Evolutionary conservation across 495 filamentous ascomycete genomes (phyloP).

Genomic region (Pyrenopolyporus hunteri): DNA sequence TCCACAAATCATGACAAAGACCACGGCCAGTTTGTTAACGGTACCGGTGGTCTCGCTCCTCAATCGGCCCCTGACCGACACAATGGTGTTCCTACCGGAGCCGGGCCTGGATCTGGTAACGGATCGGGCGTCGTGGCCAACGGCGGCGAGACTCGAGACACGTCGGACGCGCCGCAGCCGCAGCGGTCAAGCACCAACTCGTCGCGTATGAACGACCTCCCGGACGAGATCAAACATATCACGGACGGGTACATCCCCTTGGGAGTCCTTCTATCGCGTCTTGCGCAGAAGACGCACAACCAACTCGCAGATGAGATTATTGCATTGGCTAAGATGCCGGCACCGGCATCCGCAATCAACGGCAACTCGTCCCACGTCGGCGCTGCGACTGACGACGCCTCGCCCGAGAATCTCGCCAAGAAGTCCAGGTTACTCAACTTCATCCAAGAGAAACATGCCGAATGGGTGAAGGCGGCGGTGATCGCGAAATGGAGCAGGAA

Average conservation of each 20-base stretch:
- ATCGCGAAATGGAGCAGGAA: slow-evolving; percentile 87
- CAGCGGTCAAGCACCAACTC: slow-evolving; percentile 13
- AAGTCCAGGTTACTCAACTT: slow-evolving; percentile 79
- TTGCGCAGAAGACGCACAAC: slow-evolving; percentile 82
- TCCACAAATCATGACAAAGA: slow-evolving; percentile 59
- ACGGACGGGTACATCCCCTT: slow-evolving; percentile 76
- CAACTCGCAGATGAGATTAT: slow-evolving; percentile 73
- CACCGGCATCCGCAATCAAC: slow-evolving; percentile 53
- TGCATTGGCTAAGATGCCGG: slow-evolving; percentile 68
- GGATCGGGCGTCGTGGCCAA: slow-evolving; percentile 35
- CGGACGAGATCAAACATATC: slow-evolving; percentile 81
- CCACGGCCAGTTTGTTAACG: slow-evolving; percentile 50
- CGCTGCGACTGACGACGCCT: slow-evolving; percentile 58
- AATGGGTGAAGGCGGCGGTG: slow-evolving; percentile 89
- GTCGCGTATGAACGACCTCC: slow-evolving; percentile 57
- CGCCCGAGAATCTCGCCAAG: slow-evolving; percentile 73
- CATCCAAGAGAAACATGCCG: slow-evolving; percentile 59
- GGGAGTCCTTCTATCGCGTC: slow-evolving; percentile 69
- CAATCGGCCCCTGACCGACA: slow-evolving; percentile 19
- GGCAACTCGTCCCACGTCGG: slow-evolving; percentile 53
- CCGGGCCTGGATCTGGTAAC: slow-evolving; percentile 11
- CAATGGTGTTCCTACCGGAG: slow-evolving; percentile 24
- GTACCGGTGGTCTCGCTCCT: slow-evolving; percentile 29
- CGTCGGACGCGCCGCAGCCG: slow-evolving; percentile 21
- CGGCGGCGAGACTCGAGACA: slow-evolving; percentile 31